Evolutionary conservation across 2,329 filamentous ascomycete species (phyloP).

Genomic region (Zalaria obscura): DNA sequence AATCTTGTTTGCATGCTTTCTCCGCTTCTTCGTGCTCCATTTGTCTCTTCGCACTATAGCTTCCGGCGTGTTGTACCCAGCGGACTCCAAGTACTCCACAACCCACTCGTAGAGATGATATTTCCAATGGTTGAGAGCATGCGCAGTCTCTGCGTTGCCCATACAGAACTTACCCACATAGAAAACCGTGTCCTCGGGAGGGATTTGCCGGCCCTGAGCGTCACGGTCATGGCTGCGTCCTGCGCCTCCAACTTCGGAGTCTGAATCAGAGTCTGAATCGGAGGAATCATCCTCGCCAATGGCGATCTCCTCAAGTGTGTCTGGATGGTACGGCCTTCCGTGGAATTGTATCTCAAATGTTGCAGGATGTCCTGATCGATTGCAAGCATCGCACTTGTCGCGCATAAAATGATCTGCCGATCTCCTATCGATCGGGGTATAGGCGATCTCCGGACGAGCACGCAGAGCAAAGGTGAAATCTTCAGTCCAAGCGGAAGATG

Average conservation of each 20-base stretch:
- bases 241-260: slow-evolving; percentile 16
- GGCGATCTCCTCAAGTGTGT: slow-evolving; percentile 50
- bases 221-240: slow-evolving; percentile 27
- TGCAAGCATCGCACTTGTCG: slow-evolving; percentile 55
- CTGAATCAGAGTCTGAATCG: slow-evolving; percentile 24
- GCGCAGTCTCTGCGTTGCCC: slow-evolving; percentile 53
- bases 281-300: slow-evolving; percentile 43
- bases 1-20: slow-evolving; percentile 47
- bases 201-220: slow-evolving; percentile 32
- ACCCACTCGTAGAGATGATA: slow-evolving; percentile 61
- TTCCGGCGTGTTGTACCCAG: slow-evolving; percentile 43
- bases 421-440: slow-evolving; percentile 27
- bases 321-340: slow-evolving; percentile 51
- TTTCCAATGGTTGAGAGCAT: slow-evolving; percentile 64
- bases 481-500: slow-evolving; percentile 54
- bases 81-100: slow-evolving; percentile 42
- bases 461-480: slow-evolving; percentile 53
- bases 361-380: slow-evolving; percentile 53
- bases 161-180: slow-evolving; percentile 45
- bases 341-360: slow-evolving; percentile 48
- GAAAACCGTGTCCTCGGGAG: slow-evolving; percentile 32
- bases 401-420: slow-evolving; percentile 20
- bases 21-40: slow-evolving; percentile 44
- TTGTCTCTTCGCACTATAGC: slow-evolving; percentile 47
- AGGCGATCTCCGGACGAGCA: slow-evolving; percentile 48